Evolutionary conservation across 768 basidiomycete genomes (phyloP).

Genomic region (Agrocybe pediades): DNA sequence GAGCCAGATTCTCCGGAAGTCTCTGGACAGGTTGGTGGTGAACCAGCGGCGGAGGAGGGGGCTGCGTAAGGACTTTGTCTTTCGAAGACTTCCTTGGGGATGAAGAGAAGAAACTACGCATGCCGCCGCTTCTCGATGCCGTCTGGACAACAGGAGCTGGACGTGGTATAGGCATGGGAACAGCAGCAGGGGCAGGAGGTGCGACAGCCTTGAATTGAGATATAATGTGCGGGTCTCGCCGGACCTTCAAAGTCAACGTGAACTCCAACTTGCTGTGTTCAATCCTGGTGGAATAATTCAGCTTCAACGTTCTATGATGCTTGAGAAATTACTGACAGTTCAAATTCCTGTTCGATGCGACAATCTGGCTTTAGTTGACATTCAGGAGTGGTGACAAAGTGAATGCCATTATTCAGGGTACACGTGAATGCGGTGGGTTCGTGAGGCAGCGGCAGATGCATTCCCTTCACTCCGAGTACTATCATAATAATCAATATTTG

Average conservation of each 20-base stretch:
- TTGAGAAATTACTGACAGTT: constrained; percentile 57
- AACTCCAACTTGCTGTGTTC: constrained; percentile 96
- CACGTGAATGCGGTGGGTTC: constrained; percentile 77
- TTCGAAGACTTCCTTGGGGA: constrained; percentile 69
- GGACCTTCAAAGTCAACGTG: constrained; percentile 85
- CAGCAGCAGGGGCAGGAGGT: constrained; percentile 44
- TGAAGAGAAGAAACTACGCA: constrained; percentile 76
- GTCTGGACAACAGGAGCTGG: constrained; percentile 45
- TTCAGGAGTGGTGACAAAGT: constrained; percentile 91
- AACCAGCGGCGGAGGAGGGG: constrained; percentile 41
- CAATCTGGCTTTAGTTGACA: constrained; percentile 58
- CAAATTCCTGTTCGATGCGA: constrained; percentile 86
- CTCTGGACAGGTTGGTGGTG: constrained; percentile 40
- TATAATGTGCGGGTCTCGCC: constrained; percentile 82
- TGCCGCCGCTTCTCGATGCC: constrained; percentile 57
- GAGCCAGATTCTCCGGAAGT: constrained; percentile 75
- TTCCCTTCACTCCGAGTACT: constrained; percentile 78
- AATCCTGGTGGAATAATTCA: constrained; percentile 49
- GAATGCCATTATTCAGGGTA: constrained; percentile 95
- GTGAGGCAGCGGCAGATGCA: constrained; percentile 79
- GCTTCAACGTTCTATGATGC: not conserved
- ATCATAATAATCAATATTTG: constrained; percentile 12
- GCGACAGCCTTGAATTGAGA: constrained; percentile 71
- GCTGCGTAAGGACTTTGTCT: constrained; percentile 42
- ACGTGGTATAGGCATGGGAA: constrained; percentile 26